phyloP scores from a whole-genome alignment of 306 rosid species.

The Datisca glomerata region DNA sequence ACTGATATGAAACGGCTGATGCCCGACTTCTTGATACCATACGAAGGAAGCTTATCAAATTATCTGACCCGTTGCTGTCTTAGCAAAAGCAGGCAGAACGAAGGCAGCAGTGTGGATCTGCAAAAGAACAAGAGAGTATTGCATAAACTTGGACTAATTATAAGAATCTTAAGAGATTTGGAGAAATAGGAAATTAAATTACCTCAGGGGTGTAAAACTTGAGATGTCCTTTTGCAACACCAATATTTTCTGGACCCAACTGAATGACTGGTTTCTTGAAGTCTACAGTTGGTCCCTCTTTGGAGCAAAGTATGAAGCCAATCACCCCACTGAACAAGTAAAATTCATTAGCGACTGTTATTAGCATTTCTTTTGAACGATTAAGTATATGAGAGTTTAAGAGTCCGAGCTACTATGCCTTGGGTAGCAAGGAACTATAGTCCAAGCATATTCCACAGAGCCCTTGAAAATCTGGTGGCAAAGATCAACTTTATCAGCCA shows the following conservation, averaged over 20 bases:
- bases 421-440: slow-evolving; percentile 59
- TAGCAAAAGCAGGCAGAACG: slow-evolving; percentile 6
- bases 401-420: slow-evolving; percentile 25
- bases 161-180: background rate
- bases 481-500: slow-evolving; percentile 22
- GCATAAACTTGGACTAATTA: background rate
- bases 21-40: no score
- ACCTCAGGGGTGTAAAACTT: slow-evolving; percentile 62
- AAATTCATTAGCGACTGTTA: background rate
- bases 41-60: no score
- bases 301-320: slow-evolving; percentile 70
- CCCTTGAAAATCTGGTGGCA: slow-evolving; percentile 36
- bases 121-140: slow-evolving; percentile 3
- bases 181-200: background rate
- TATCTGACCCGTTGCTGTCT: no score
- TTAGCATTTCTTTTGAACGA: background rate
- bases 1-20: no score
- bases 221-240: slow-evolving; percentile 36
- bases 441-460: slow-evolving; percentile 59
- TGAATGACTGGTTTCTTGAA: slow-evolving; percentile 50
- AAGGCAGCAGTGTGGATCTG: slow-evolving; percentile 36
- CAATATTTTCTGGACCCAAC: slow-evolving; percentile 20
- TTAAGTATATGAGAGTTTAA: background rate
- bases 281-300: slow-evolving; percentile 42
- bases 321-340: slow-evolving; percentile 45